Evolutionary conservation across 2,329 filamentous ascomycete genomes (phyloP).

Genomic region (Exophiala sideris): DNA sequence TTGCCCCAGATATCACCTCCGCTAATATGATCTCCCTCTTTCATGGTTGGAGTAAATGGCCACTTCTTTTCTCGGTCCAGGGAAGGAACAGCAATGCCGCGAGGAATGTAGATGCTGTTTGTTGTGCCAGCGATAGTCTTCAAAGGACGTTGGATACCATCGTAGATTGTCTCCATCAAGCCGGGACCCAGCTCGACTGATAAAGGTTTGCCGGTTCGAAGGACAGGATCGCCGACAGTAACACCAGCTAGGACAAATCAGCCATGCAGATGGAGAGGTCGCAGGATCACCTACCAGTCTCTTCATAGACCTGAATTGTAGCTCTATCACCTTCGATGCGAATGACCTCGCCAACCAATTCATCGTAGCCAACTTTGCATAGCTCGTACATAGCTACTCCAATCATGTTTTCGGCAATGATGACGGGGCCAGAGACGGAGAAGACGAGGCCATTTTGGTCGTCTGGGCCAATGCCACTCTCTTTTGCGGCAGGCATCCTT

Average conservation of each 20-base stretch:
- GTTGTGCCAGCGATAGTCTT: slow-evolving; percentile 74
- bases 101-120: slow-evolving; percentile 94
- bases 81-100: slow-evolving; percentile 82
- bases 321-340: slow-evolving; percentile 93
- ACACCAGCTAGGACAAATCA: slow-evolving; percentile 67
- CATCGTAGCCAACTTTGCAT: slow-evolving; percentile 87
- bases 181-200: slow-evolving; percentile 97
- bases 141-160: slow-evolving; percentile 95
- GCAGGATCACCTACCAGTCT: slow-evolving; percentile 65
- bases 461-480: slow-evolving; percentile 48
- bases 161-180: slow-evolving; percentile 98
- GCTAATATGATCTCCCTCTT: slow-evolving; percentile 95
- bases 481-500: slow-evolving; percentile 45
- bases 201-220: slow-evolving; percentile 86
- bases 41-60: slow-evolving; percentile 86
- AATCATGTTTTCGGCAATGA: slow-evolving; percentile 96
- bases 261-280: slow-evolving; percentile 1
- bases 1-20: slow-evolving; percentile 94
- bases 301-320: slow-evolving; percentile 98
- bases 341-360: slow-evolving; percentile 95
- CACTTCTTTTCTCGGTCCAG: slow-evolving; percentile 91
- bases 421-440: slow-evolving; percentile 79
- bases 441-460: slow-evolving; percentile 63
- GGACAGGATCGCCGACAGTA: slow-evolving; percentile 89
- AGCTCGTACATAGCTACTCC: slow-evolving; percentile 99